Conservation (phyloP, 257 asterid genomes). For the Nicotiana tabacum region DNA sequence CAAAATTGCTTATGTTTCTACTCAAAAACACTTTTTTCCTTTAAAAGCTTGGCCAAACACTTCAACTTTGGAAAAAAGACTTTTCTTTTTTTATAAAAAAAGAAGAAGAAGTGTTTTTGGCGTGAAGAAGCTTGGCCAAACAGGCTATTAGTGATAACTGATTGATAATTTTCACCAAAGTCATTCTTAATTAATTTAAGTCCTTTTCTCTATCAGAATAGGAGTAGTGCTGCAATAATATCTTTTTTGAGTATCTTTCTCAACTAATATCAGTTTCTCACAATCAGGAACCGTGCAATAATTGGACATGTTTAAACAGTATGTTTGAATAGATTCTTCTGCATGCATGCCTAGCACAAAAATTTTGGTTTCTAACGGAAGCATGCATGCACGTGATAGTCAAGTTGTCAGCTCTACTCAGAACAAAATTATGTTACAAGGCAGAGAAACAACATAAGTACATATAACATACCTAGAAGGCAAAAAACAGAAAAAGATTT, state of each 20-base stretch:
- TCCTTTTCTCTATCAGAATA: background rate
- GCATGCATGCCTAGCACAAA: background rate
- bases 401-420: slow-evolving; percentile 8
- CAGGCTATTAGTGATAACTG: no score
- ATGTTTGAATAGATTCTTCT: slow-evolving; percentile 3
- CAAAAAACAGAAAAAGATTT: background rate
- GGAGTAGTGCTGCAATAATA: background rate
- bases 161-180: no score
- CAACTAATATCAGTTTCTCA: background rate
- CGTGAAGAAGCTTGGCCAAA: no score
- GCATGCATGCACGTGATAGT: slow-evolving; percentile 8
- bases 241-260: no score
- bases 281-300: background rate
- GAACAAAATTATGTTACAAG: background rate
- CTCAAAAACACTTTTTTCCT: no score
- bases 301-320: background rate
- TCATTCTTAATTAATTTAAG: no score
- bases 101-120: no score
- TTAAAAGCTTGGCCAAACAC: no score
- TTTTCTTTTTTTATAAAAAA: no score
- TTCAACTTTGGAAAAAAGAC: no score
- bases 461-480: background rate
- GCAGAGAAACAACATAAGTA: slow-evolving; percentile 2
- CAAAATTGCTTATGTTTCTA: no score
- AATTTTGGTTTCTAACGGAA: background rate